Evolutionary conservation across 1,284 basidiomycete genomes (phyloP), one percentile per base, ranked within the genome.

Genomic region (Heterobasidion irregulare): DNA sequence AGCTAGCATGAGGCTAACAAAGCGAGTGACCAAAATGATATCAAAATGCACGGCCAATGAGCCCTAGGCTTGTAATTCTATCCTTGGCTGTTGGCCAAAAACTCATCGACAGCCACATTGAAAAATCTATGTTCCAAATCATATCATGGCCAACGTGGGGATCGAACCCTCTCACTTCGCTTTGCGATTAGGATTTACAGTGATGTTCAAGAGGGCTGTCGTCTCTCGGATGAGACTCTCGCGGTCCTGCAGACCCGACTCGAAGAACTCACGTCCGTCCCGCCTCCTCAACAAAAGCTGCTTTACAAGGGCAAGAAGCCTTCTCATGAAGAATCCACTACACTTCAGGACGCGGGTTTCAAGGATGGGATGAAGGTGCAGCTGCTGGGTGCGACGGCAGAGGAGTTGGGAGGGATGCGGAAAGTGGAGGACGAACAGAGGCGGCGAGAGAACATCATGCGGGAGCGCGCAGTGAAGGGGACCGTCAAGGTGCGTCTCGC

Each of bases 301-400:
- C 66, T 89, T 3, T 85, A 78, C 70, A 86, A 83, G 66, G 86
- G 86, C 35, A 87, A 83, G 73, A 84, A 79, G 47, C 54, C 68
- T 0, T 65, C 67, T 32, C 59, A 64, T 0, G 50, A 61, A 0
- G 62, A 65, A 5, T 67, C 70, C 33, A 69, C 66, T 8, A 78
- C 79, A 0, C 60, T 89, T 3, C 52, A 62, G 0, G 70, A 79
- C 49, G 77, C 76, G 1, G 86, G 86, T 12, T 62, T 89, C 41
- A 82, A 77, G 61, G 70, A 80, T 61, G 84, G 85, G 5, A 63
- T 72, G 52, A 89, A 84, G 66, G 68, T 89, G 2, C 84, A 86
- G 63, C 70, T 90, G 71, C 69, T 89, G 6, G 88, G 87, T 2
- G 73, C 79, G 2, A 88, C 84, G 1, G 61, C 68, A 4, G 67